A percentile compares a stretch with the other conserved stretches of the same genome.
These are phyloP conservation scores for Aspergillus cavernicola DNA, from an alignment of 495 filamentous ascomycete genomes.

Conservation along the genomic window DNA sequence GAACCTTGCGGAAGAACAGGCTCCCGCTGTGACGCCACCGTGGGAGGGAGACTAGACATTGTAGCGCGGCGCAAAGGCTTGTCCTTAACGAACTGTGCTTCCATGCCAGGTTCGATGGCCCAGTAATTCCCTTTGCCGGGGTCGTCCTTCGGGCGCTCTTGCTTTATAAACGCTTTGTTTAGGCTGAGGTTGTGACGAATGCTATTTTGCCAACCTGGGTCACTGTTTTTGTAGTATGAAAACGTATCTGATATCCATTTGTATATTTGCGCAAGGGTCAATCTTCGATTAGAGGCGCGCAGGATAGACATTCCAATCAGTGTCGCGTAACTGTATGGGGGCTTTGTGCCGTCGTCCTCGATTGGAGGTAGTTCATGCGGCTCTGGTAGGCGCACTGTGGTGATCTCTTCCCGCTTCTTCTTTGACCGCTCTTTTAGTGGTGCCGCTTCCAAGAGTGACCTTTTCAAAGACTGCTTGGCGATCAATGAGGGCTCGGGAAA, in stretches of 20 bases:
- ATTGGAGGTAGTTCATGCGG: slow-evolving; percentile 75
- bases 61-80: slow-evolving; percentile 62
- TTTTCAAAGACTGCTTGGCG: slow-evolving; percentile 60
- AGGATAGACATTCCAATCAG: slow-evolving; percentile 97
- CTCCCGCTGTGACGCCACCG: slow-evolving; percentile 35
- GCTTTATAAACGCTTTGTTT: slow-evolving; percentile 96
- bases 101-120: slow-evolving; percentile 84
- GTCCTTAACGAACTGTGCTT: slow-evolving; percentile 82
- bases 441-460: slow-evolving; percentile 67
- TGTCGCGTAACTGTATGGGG: slow-evolving; percentile 87
- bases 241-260: slow-evolving; percentile 98
- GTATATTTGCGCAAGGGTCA: slow-evolving; percentile 97
- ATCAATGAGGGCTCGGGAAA: slow-evolving; percentile 55
- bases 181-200: slow-evolving; percentile 97
- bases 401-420: slow-evolving; percentile 53
- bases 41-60: slow-evolving; percentile 43
- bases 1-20: slow-evolving; percentile 26
- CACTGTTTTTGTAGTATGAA: slow-evolving; percentile 75
- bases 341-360: slow-evolving; percentile 85
- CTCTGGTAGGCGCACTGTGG: slow-evolving; percentile 54
- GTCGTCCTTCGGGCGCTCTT: slow-evolving; percentile 94
- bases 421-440: slow-evolving; percentile 67
- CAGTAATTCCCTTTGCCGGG: slow-evolving; percentile 99
- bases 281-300: slow-evolving; percentile 72
- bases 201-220: slow-evolving; percentile 96